Evolutionary conservation across 2,329 filamentous ascomycete species (phyloP).

Genomic region (Colletotrichum zoysiae): DNA sequence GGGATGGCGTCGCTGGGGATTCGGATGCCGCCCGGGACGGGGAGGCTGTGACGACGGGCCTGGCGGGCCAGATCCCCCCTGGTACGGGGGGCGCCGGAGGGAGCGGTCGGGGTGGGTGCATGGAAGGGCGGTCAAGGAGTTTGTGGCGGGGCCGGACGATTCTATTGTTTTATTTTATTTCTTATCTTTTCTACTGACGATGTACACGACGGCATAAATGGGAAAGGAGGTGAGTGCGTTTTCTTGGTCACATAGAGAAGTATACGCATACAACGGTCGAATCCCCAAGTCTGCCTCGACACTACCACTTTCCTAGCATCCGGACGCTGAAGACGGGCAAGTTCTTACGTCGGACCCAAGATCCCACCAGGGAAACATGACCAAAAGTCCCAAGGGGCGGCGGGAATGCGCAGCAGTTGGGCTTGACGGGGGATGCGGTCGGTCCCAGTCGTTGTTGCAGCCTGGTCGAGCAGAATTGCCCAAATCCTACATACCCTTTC

Average conservation of each 20-base stretch:
- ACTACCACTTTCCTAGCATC: neutral
- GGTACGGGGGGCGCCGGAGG: neutral
- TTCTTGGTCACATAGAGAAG: neutral
- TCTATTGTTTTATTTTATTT: neutral
- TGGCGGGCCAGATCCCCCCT: neutral
- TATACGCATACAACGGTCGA: neutral
- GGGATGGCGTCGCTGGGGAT: constrained; percentile 58
- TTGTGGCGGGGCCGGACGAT: neutral
- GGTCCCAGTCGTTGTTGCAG: neutral
- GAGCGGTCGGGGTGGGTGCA: neutral
- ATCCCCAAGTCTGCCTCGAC: neutral
- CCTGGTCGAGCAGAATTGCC: neutral
- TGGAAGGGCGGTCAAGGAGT: neutral
- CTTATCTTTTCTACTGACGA: neutral
- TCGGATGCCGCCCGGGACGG: constrained; percentile 64
- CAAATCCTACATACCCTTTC: neutral
- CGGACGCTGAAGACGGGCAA: neutral
- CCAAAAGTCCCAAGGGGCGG: too few relatives aligned
- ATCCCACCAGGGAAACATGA: neutral
- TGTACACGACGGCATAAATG: neutral
- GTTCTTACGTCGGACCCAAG: neutral
- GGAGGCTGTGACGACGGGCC: constrained; percentile 17
- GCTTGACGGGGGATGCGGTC: neutral
- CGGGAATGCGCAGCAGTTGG: neutral
- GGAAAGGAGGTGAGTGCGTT: neutral